phyloP scores from a whole-genome alignment of 306 rosid species.

The Trifolium subterraneum region DNA sequence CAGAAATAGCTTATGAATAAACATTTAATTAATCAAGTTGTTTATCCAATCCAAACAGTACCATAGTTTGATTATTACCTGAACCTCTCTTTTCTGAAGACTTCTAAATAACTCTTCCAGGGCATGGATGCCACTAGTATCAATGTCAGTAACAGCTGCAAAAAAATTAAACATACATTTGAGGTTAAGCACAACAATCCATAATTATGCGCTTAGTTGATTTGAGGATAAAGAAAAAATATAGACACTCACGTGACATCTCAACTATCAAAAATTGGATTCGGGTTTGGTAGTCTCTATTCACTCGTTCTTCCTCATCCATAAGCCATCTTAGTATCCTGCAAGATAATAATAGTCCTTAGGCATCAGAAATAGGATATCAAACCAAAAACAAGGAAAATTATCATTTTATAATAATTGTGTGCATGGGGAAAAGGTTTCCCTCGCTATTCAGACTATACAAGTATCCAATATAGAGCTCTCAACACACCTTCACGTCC shows the following conservation, averaged over 20 bases:
- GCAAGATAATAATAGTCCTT: conserved; percentile 44
- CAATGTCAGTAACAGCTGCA: conserved; percentile 93
- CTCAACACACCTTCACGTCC: not conserved
- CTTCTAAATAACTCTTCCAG: conserved; percentile 75
- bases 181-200: not conserved
- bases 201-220: not conserved
- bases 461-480: not conserved
- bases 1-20: not conserved
- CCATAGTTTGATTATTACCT: conserved; percentile 54
- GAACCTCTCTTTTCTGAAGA: conserved; percentile 81
- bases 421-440: not conserved
- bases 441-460: not conserved
- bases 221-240: not conserved
- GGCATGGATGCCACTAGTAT: conserved; percentile 96
- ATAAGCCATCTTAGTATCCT: conserved; percentile 89
- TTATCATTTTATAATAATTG: not conserved
- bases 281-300: conserved; percentile 50
- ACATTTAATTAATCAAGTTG: no score
- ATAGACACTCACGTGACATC: conserved; percentile 81
- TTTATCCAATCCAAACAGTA: not conserved
- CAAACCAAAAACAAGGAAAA: not conserved
- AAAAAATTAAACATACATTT: conserved; percentile 21
- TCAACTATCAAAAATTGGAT: conserved; percentile 81
- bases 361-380: conserved; percentile 8
- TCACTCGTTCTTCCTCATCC: conserved; percentile 74